phyloP scores from a whole-genome alignment of 768 basidiomycete genomes.

The Filobasidium floriforme region DNA sequence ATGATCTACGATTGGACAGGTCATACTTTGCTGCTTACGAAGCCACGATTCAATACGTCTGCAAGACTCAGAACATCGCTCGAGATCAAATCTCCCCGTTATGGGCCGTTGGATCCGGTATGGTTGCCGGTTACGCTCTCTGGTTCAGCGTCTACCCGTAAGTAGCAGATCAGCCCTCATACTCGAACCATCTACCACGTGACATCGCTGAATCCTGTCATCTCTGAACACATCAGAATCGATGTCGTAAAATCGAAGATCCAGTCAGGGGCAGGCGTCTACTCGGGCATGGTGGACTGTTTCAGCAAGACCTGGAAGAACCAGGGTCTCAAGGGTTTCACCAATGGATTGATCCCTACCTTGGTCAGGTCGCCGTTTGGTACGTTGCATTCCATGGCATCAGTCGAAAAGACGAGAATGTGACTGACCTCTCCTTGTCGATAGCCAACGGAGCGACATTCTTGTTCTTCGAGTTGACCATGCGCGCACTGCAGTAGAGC shows the following conservation, averaged over 20 bases:
- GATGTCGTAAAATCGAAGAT: slow-evolving; percentile 86
- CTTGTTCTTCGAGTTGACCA: slow-evolving; percentile 89
- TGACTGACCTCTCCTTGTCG: not conserved
- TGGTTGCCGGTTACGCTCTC: slow-evolving; percentile 67
- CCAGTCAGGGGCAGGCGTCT: slow-evolving; percentile 78
- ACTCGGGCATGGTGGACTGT: slow-evolving; percentile 73
- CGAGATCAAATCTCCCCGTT: slow-evolving; percentile 69
- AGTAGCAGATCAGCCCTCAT: too few relatives aligned
- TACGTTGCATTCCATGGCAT: not conserved
- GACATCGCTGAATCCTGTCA: too few relatives aligned
- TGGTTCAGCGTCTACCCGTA: slow-evolving; percentile 88
- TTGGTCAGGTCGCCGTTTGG: slow-evolving; percentile 58
- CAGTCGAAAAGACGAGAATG: not conserved
- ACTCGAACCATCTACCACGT: too few relatives aligned
- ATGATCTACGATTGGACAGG: slow-evolving; percentile 18
- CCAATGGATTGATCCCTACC: slow-evolving; percentile 82
- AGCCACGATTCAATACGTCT: slow-evolving; percentile 78
- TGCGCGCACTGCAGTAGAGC: slow-evolving; percentile 48
- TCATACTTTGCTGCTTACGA: slow-evolving; percentile 87
- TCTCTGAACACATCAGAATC: too few relatives aligned
- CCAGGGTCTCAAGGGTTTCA: slow-evolving; percentile 79
- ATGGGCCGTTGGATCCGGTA: slow-evolving; percentile 78
- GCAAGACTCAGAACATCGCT: slow-evolving; percentile 45
- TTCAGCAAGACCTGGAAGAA: slow-evolving; percentile 71
- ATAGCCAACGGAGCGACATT: slow-evolving; percentile 89